These are phyloP conservation scores for Mycena indigotica DNA, from an alignment of 768 basidiomycete species.

Conservation along the genomic window DNA sequence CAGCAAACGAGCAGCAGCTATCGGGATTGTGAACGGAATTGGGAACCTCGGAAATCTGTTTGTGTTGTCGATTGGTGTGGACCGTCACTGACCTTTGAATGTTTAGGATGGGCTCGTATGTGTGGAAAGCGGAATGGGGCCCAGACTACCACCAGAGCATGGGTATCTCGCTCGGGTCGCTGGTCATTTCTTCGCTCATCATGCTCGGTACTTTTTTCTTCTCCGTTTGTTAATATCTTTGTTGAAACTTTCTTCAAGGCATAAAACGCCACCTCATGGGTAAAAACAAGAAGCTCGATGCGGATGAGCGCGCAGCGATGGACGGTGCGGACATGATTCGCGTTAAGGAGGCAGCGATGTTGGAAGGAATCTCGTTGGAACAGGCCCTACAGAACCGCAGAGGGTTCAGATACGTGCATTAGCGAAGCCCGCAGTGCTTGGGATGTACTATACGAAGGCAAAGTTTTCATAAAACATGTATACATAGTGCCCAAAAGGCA, in stretches of 20 bases:
- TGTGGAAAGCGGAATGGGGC: conserved; percentile 64
- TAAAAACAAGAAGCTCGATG: conserved; percentile 55
- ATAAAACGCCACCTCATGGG: conserved; percentile 50
- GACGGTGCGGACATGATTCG: conserved; percentile 48
- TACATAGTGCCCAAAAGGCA: no score
- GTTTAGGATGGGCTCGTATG: conserved; percentile 59
- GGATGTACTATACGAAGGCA: no score
- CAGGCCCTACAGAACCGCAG: conserved; percentile 58
- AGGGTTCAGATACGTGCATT: conserved; percentile 62
- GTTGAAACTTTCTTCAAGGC: conserved; percentile 26
- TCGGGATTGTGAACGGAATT: conserved; percentile 61
- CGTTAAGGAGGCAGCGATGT: conserved; percentile 57
- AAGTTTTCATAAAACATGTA: no score
- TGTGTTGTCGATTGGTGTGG: conserved; percentile 20
- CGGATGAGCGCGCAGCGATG: conserved; percentile 46
- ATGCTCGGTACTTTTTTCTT: conserved; percentile 24
- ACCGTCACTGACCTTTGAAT: background rate
- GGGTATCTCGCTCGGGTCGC: conserved; percentile 43
- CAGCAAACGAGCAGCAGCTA: conserved; percentile 56
- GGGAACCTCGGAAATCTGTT: conserved; percentile 62
- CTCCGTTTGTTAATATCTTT: background rate
- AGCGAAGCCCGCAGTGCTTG: no score
- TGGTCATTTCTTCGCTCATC: conserved; percentile 28
- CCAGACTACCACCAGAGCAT: conserved; percentile 66
- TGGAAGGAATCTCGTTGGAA: conserved; percentile 62